These are phyloP conservation scores for Naganishia sp. DNA, from an alignment of 1,284 basidiomycete genomes.

Conservation along the genomic window DNA sequence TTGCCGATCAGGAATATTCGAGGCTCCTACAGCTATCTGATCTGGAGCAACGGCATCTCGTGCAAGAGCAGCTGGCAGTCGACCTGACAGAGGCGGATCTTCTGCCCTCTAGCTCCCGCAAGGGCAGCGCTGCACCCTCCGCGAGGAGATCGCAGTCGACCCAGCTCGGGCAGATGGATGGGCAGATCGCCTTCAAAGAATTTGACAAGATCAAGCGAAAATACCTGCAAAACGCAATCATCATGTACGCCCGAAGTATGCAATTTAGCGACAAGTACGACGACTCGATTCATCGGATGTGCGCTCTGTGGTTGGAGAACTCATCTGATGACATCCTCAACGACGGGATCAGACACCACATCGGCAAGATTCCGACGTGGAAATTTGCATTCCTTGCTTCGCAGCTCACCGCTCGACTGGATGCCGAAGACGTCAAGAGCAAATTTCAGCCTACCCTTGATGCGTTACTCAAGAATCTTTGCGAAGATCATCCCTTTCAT, in stretches of 20 bases:
- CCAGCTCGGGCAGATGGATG: background rate
- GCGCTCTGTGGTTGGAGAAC: slow-evolving; percentile 89
- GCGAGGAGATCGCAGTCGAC: slow-evolving; percentile 38
- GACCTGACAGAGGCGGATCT: background rate
- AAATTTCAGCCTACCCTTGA: slow-evolving; percentile 68
- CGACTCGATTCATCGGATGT: slow-evolving; percentile 75
- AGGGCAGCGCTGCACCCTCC: slow-evolving; percentile 51
- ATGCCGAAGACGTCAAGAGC: slow-evolving; percentile 53
- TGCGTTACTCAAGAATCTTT: slow-evolving; percentile 71
- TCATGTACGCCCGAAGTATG: slow-evolving; percentile 80
- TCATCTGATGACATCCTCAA: slow-evolving; percentile 65
- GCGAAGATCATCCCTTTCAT: slow-evolving; percentile 90
- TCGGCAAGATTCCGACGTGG: slow-evolving; percentile 73
- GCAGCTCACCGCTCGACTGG: slow-evolving; percentile 85
- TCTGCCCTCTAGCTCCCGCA: background rate
- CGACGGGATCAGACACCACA: slow-evolving; percentile 57
- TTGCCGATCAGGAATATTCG: slow-evolving; percentile 84
- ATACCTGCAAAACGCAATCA: slow-evolving; percentile 74
- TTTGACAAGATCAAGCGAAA: slow-evolving; percentile 65
- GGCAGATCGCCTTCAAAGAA: slow-evolving; percentile 48
- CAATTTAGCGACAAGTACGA: slow-evolving; percentile 70
- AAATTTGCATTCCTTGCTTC: slow-evolving; percentile 90
- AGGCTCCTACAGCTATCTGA: slow-evolving; percentile 38
- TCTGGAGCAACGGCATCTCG: slow-evolving; percentile 40
- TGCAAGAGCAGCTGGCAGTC: slow-evolving; percentile 5